Conservation (phyloP, 2,329 filamentous ascomycete genomes). For the Cordyceps javanica region DNA sequence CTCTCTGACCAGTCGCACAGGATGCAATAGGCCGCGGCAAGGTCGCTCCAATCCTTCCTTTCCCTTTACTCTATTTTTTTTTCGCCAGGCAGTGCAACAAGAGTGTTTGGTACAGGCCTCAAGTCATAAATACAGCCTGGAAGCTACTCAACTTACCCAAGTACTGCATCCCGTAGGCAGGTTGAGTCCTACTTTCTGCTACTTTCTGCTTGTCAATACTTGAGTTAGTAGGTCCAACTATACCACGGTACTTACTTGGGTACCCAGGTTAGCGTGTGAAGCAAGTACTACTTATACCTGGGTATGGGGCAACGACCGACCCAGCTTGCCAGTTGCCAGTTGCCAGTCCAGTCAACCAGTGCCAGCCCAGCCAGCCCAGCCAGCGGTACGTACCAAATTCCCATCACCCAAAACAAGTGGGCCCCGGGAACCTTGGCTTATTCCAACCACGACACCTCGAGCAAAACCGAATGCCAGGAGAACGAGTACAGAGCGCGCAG, state of each 20-base stretch:
- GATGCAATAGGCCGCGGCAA: not conserved
- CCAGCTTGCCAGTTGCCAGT: no score
- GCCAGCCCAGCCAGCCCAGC: not conserved
- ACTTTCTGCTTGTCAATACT: no score
- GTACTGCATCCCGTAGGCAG: no score
- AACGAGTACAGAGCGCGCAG: constrained; percentile 19
- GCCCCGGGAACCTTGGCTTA: constrained; percentile 24
- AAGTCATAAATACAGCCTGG: not conserved
- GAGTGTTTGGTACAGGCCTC: not conserved
- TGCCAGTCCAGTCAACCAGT: not conserved
- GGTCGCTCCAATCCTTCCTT: not conserved
- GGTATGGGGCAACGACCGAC: no score
- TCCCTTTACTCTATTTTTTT: no score
- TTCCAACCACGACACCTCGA: constrained; percentile 35
- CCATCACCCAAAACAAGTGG: constrained; percentile 7
- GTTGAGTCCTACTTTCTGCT: no score
- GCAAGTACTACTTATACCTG: no score
- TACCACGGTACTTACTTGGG: no score
- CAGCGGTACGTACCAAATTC: constrained; percentile 8
- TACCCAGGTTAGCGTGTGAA: no score
- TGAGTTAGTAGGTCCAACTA: no score
- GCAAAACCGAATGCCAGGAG: constrained; percentile 31
- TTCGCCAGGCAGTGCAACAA: not conserved
- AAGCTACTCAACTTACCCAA: no score
- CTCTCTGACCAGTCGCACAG: not conserved